Percentiles rank a stretch among this genome's conserved stretches.
phyloP scores from a whole-genome alignment of 805 yeast species.

The Candida railenensis region DNA sequence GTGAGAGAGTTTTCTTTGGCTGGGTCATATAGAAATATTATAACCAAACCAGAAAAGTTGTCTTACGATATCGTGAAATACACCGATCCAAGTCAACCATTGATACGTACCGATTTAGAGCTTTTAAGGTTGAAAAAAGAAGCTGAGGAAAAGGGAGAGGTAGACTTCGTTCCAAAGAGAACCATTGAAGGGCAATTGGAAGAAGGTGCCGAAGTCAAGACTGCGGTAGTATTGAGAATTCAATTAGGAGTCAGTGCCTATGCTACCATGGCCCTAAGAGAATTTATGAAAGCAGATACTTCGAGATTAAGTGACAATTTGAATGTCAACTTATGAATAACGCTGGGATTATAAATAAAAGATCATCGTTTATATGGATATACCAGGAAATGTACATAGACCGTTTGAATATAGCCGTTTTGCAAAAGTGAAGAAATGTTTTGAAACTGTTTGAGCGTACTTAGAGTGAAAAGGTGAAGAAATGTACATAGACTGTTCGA shows the following conservation, averaged over 20 bases:
- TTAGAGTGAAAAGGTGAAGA: no score
- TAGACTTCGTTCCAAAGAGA: slow-evolving; percentile 12
- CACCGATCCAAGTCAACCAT: slow-evolving; percentile 59
- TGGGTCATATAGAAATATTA: slow-evolving; percentile 79
- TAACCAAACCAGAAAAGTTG: slow-evolving; percentile 63
- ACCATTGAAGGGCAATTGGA: slow-evolving; percentile 25
- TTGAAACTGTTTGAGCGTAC: no score
- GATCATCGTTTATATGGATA: no score
- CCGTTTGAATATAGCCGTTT: no score
- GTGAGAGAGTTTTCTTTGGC: slow-evolving; percentile 87
- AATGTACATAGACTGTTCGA: no score
- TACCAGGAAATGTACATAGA: no score
- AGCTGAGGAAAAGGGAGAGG: slow-evolving; percentile 14
- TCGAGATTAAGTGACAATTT: slow-evolving; percentile 30
- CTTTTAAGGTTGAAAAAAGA: slow-evolving; percentile 32
- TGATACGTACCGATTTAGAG: slow-evolving; percentile 75
- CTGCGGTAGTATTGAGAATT: slow-evolving; percentile 74
- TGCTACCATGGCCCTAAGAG: slow-evolving; percentile 97
- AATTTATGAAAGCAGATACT: slow-evolving; percentile 78
- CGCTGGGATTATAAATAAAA: no score
- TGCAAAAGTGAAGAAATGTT: no score
- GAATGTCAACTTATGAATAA: not conserved
- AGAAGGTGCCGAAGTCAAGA: slow-evolving; percentile 41
- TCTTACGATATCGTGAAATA: slow-evolving; percentile 66
- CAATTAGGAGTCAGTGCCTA: slow-evolving; percentile 84